Conservation (phyloP, 805 yeast genomes). For the Hanseniaspora pseudoguilliermondii region DNA sequence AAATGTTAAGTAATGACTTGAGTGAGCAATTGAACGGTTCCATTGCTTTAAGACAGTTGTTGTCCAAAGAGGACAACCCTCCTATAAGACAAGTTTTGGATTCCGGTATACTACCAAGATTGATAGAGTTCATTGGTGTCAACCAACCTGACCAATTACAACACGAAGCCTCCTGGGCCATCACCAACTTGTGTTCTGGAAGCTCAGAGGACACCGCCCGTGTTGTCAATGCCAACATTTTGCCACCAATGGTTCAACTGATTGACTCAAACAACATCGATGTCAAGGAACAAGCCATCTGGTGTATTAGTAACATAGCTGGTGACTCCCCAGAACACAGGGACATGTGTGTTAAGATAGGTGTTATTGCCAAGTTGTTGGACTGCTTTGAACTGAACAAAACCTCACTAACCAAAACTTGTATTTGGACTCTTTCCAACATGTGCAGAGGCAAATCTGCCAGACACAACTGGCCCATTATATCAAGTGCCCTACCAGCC, state of each 20-base stretch:
- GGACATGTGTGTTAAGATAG: slow-evolving; percentile 72
- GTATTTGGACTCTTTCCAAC: slow-evolving; percentile 95
- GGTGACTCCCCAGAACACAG: slow-evolving; percentile 89
- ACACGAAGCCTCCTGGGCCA: slow-evolving; percentile 99
- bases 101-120: slow-evolving; percentile 83
- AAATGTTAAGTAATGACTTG: slow-evolving; percentile 60
- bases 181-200: slow-evolving; percentile 95
- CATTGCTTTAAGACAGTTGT: slow-evolving; percentile 79
- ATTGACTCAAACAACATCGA: slow-evolving; percentile 71
- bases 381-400: slow-evolving; percentile 65
- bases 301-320: slow-evolving; percentile 98
- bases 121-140: slow-evolving; percentile 71
- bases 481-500: slow-evolving; percentile 78
- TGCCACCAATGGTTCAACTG: slow-evolving; percentile 76
- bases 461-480: slow-evolving; percentile 87
- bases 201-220: slow-evolving; percentile 75
- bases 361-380: slow-evolving; percentile 83
- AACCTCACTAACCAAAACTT: slow-evolving; percentile 85
- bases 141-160: slow-evolving; percentile 77
- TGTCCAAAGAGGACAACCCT: slow-evolving; percentile 89
- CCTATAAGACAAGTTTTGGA: slow-evolving; percentile 90
- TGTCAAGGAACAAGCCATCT: slow-evolving; percentile 95
- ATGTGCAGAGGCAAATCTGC: slow-evolving; percentile 94
- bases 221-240: slow-evolving; percentile 88
- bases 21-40: slow-evolving; percentile 81